phyloP scores from a whole-genome alignment of 192 early-diverging fungal genomes.

The Coemansia sp. region DNA sequence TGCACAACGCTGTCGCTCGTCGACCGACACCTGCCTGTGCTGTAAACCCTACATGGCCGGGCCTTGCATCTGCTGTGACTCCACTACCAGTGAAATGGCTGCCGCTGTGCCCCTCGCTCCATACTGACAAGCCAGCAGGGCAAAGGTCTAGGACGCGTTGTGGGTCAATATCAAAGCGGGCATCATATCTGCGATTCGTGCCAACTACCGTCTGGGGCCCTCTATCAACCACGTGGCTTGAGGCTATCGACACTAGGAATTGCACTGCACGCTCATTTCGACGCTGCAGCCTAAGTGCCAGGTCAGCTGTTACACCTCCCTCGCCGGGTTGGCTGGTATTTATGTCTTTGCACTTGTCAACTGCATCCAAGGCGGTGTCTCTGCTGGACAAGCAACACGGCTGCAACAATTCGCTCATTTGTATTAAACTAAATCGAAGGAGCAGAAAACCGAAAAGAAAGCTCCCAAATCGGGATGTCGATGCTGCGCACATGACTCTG shows the following conservation, averaged over 20 bases:
- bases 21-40: background rate
- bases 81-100: background rate
- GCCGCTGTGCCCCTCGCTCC: constrained; percentile 1
- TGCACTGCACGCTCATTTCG: constrained; percentile 36
- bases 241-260: constrained; percentile 34
- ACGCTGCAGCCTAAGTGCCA: background rate
- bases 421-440: background rate
- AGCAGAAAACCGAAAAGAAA: background rate
- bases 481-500: background rate
- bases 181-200: background rate
- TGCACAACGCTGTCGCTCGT: background rate
- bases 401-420: background rate
- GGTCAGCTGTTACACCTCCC: background rate
- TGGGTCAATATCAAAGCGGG: constrained; percentile 17
- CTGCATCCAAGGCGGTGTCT: background rate
- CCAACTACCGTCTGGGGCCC: background rate
- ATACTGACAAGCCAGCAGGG: background rate
- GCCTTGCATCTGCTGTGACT: background rate
- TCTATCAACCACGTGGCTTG: constrained; percentile 29
- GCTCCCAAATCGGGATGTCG: background rate
- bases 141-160: constrained; percentile 10
- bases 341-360: background rate
- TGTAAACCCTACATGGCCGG: background rate
- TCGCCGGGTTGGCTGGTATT: background rate
- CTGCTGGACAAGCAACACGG: background rate